Conservation (phyloP, 257 asterid species). For the Primulina eburnea region DNA sequence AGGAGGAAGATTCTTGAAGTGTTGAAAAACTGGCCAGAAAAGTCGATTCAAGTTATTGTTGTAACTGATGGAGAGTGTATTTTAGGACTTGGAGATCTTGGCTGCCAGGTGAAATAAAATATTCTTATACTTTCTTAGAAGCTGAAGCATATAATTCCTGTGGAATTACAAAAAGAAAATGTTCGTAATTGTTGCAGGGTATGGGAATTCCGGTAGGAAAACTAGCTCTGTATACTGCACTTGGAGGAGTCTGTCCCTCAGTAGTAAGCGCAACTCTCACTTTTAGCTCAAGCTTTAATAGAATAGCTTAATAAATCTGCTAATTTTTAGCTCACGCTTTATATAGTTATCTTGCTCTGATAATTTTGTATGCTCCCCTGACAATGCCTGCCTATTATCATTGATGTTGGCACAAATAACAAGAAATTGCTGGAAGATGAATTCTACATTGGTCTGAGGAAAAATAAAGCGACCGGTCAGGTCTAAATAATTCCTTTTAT, state of each 20-base stretch:
- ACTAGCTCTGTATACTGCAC: slow-evolving; percentile 89
- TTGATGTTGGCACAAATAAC: slow-evolving; percentile 92
- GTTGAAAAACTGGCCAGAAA: slow-evolving; percentile 92
- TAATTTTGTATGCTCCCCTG: slow-evolving; percentile 2
- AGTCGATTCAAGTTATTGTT: slow-evolving; percentile 83
- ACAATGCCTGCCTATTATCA: slow-evolving; percentile 87
- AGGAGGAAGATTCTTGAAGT: slow-evolving; percentile 91
- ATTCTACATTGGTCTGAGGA: slow-evolving; percentile 82
- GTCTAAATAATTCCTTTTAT: slow-evolving; percentile 30
- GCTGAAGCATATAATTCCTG: too few species aligned
- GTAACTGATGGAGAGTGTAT: slow-evolving; percentile 97
- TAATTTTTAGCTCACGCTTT: neutral
- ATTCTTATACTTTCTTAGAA: too few species aligned
- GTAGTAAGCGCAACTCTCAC: slow-evolving; percentile 53
- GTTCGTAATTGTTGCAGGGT: slow-evolving; percentile 51
- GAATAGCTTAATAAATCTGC: neutral
- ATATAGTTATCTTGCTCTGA: slow-evolving; percentile 1
- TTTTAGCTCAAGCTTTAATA: neutral
- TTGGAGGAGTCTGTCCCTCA: slow-evolving; percentile 96
- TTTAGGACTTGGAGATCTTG: slow-evolving; percentile 96
- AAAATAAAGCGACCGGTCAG: slow-evolving; percentile 78
- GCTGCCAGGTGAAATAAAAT: slow-evolving; percentile 67
- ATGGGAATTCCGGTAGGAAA: slow-evolving; percentile 99
- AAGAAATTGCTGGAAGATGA: slow-evolving; percentile 72
- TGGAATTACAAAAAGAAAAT: neutral